Evolutionary conservation across 169 alveolate genomes (phyloP), one percentile per base, ranked within the genome.

Genomic region (Plasmodium malariae): DNA sequence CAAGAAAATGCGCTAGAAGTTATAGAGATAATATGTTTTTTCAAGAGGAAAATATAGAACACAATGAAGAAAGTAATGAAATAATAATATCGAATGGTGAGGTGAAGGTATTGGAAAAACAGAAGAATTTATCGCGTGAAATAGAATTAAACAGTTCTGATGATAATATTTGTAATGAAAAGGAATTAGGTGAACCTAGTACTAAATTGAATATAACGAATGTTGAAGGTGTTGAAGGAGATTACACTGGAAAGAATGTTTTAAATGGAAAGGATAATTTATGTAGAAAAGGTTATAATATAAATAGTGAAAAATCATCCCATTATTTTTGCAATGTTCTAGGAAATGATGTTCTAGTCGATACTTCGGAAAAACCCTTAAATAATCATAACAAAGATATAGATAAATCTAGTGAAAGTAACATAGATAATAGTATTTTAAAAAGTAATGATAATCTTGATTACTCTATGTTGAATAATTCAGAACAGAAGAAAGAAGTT

Each of bases 311-410:
- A 19, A 78, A 48, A 63, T 36, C 80, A 0, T 34, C 21, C 36
- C 37, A 78, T 37, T 62, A 32, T 24, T 71, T 45, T 37, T 62
- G 67, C 24, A 65, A 78, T 21, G 28, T 40, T 60, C 30, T 63
- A 30, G 78, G 71, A 24, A 62, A 78, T 12, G 89, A 78, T 14
- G 59, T 19, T 32, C 30, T 78, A 12, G 55, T 37, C 4, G 62
- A 28, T 9, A 36, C 76, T 14, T 32, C 70, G 24, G 89, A 62
- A 63, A 62, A 45, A 32, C 32, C 12, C 3, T 19, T 54, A 63
- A 49, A 28, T 68, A 7, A 30, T 43, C 45, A 62, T 65, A 78
- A 45, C 30, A 36, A 24, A 19, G 54, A 21, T 48, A 40, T 19
- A 62, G 48, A 68, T 24, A 49, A 78, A 0, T 37, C 76, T 36